These are phyloP conservation scores for Leishmania braziliensis DNA, from an alignment of 208 protist genomes.

Conservation along the genomic window DNA sequence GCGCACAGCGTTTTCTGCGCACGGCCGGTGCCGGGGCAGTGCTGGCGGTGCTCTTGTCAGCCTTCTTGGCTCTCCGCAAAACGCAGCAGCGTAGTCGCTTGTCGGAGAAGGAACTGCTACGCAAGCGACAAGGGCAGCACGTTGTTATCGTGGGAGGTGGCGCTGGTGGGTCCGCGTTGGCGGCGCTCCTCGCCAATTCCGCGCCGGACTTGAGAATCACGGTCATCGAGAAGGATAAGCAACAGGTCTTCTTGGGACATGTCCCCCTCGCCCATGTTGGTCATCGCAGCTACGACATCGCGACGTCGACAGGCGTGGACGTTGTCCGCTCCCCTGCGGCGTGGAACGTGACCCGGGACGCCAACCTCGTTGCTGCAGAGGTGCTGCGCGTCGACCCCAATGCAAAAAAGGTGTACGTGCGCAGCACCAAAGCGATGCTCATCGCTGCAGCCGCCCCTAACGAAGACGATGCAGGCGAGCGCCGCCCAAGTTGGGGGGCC, in stretches of 20 bases:
- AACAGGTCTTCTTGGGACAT: slow-evolving; percentile 64
- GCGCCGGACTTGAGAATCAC: slow-evolving; percentile 66
- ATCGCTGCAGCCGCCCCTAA: slow-evolving; percentile 8
- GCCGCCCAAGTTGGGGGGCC: not conserved
- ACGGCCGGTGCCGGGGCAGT: slow-evolving; percentile 31
- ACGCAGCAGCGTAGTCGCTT: slow-evolving; percentile 47
- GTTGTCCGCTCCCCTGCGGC: slow-evolving; percentile 65
- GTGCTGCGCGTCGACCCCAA: slow-evolving; percentile 57
- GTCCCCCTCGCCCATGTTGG: slow-evolving; percentile 80
- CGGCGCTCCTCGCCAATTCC: slow-evolving; percentile 53
- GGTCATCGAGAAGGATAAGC: slow-evolving; percentile 75
- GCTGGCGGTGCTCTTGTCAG: slow-evolving; percentile 34
- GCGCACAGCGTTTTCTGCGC: slow-evolving; percentile 49
- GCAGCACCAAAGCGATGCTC: slow-evolving; percentile 25
- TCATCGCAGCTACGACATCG: slow-evolving; percentile 89
- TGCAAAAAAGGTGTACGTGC: slow-evolving; percentile 56
- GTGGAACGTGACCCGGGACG: slow-evolving; percentile 84
- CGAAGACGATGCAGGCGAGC: not conserved
- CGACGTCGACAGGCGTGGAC: slow-evolving; percentile 72
- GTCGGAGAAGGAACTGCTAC: slow-evolving; percentile 25
- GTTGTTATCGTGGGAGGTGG: slow-evolving; percentile 84
- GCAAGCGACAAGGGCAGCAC: slow-evolving; percentile 41
- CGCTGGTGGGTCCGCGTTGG: slow-evolving; percentile 61
- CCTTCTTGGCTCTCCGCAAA: slow-evolving; percentile 47
- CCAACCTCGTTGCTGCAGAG: slow-evolving; percentile 64